Evolutionary conservation across 2,329 filamentous ascomycete genomes (phyloP).

Genomic region (Cercospora canescens): DNA sequence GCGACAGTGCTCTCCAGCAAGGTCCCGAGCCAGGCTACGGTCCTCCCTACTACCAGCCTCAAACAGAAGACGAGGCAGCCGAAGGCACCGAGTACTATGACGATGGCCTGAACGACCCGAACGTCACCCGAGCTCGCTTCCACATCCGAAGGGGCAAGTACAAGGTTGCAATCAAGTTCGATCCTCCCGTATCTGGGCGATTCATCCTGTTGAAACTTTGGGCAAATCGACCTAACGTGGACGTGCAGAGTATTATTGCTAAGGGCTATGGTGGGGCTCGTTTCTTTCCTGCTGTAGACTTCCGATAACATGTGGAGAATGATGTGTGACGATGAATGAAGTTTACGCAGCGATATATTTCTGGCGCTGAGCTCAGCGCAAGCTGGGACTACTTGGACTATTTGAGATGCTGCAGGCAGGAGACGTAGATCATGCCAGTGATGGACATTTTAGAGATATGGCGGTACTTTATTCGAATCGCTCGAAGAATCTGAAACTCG

Average conservation of each 20-base stretch:
- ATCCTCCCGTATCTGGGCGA: slow-evolving; percentile 68
- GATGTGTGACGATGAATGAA: background rate
- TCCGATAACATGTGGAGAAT: slow-evolving; percentile 12
- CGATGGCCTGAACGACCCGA: slow-evolving; percentile 27
- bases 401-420: background rate
- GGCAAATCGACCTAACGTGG: slow-evolving; percentile 79
- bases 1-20: slow-evolving; percentile 20
- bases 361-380: background rate
- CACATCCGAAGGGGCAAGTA: slow-evolving; percentile 79
- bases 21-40: slow-evolving; percentile 10
- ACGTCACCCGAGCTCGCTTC: slow-evolving; percentile 67
- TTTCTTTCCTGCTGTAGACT: slow-evolving; percentile 58
- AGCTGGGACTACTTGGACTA: background rate
- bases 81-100: slow-evolving; percentile 22
- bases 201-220: slow-evolving; percentile 90
- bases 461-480: too few species aligned
- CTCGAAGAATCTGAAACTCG: too few species aligned
- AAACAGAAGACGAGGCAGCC: slow-evolving; percentile 5
- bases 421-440: background rate
- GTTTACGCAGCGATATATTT: background rate
- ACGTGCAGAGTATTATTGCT: slow-evolving; percentile 82
- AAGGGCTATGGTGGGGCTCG: slow-evolving; percentile 83
- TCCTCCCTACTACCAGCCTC: slow-evolving; percentile 13
- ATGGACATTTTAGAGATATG: too few species aligned
- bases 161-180: slow-evolving; percentile 83